A percentile compares a stretch with the other conserved stretches of the same genome.
phyloP scores from a whole-genome alignment of 345 rosid genomes.

The Excoecaria agallocha region DNA sequence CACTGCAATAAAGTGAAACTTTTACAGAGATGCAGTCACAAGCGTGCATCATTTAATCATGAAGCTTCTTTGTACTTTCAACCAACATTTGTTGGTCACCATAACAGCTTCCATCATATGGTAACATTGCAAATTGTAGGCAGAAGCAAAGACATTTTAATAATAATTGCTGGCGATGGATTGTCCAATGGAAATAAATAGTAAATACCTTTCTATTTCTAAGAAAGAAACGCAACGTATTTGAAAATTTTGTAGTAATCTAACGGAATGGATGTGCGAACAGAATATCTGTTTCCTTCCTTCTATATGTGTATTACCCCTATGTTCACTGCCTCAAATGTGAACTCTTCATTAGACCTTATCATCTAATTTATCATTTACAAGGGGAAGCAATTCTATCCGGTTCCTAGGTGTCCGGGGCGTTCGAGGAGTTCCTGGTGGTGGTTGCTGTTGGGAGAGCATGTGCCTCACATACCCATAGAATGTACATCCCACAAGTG shows the following conservation, averaged over 20 bases:
- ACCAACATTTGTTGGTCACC: not conserved
- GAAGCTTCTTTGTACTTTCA: not conserved
- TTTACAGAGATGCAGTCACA: not conserved
- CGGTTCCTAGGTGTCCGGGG: conserved; percentile 77
- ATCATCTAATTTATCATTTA: conserved; percentile 86
- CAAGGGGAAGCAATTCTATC: conserved; percentile 85
- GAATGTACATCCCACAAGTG: conserved; percentile 90
- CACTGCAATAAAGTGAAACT: not conserved
- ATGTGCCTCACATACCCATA: conserved; percentile 89
- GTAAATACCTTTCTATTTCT: conserved; percentile 9
- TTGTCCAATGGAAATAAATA: not conserved
- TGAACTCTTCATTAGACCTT: conserved; percentile 43
- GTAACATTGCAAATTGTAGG: not conserved
- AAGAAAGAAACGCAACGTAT: conserved; percentile 7
- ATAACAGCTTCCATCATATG: not conserved
- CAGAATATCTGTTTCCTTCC: not conserved
- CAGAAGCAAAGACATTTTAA: not conserved
- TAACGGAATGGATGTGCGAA: conserved; percentile 15
- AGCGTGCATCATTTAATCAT: not conserved
- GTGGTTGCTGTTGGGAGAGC: conserved; percentile 70
- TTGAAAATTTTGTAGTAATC: conserved; percentile 14
- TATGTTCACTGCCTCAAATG: conserved; percentile 12
- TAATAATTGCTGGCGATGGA: not conserved
- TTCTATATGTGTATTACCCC: conserved; percentile 5
- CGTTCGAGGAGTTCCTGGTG: conserved; percentile 75